A percentile compares a stretch with the other conserved stretches of the same genome.
Evolutionary conservation across 2,329 filamentous ascomycete species (phyloP).

Genomic region (Colletotrichum plurivorum): DNA sequence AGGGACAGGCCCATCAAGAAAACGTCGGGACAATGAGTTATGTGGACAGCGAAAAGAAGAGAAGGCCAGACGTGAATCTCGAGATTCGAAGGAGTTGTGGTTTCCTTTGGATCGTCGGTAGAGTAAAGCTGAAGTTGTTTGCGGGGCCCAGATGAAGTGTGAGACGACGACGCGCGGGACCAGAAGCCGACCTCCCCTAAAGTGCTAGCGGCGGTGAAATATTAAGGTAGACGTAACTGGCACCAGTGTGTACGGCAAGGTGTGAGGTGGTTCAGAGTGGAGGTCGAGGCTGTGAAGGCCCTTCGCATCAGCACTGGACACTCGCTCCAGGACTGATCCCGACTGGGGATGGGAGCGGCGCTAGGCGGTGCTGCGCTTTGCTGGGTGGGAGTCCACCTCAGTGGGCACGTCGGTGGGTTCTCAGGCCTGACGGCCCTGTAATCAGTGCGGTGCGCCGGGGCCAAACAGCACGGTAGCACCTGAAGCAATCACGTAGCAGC

Average conservation of each 20-base stretch:
- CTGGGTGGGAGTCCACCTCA: neutral
- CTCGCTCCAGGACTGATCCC: slow-evolving; percentile 13
- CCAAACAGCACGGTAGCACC: too few species aligned
- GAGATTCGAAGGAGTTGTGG: slow-evolving; percentile 27
- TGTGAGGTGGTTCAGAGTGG: slow-evolving; percentile 26
- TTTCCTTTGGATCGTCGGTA: slow-evolving; percentile 37
- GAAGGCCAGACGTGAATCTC: slow-evolving; percentile 27
- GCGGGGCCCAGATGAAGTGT: slow-evolving; percentile 42
- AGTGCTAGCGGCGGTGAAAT: slow-evolving; percentile 40
- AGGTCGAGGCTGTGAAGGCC: slow-evolving; percentile 32
- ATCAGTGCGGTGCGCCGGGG: neutral
- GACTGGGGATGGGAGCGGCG: neutral
- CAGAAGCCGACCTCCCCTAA: slow-evolving; percentile 40
- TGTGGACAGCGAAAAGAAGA: slow-evolving; percentile 32
- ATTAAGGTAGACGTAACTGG: slow-evolving; percentile 30
- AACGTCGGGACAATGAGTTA: slow-evolving; percentile 21
- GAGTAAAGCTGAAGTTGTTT: slow-evolving; percentile 41
- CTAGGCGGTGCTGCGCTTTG: neutral
- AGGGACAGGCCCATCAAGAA: slow-evolving; percentile 33
- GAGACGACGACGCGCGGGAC: slow-evolving; percentile 42
- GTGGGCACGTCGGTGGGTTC: slow-evolving; percentile 2
- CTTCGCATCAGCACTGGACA: slow-evolving; percentile 24
- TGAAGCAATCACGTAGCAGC: too few species aligned
- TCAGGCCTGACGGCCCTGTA: neutral
- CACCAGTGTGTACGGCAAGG: slow-evolving; percentile 13